Evolutionary conservation across 108 stramenopile species (phyloP), one percentile per base, ranked within the genome.

Genomic region (Nitzschia sp.): DNA sequence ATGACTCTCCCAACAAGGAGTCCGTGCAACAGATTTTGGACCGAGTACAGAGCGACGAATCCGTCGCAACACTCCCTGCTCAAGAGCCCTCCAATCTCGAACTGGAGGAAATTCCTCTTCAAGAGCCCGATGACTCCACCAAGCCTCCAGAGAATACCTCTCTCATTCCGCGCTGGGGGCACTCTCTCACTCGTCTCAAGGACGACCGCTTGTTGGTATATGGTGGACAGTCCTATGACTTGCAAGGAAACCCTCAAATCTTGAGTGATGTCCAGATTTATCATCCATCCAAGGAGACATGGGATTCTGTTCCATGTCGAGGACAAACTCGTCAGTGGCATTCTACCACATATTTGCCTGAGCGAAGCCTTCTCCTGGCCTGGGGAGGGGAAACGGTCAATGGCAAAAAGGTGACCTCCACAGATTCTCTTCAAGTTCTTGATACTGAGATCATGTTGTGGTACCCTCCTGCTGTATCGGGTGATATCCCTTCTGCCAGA

Each of bases 381-480:
- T 94, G 91, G 76, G 92, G 92, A 24, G 92, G 92, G 0, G 90
- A 91, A 62, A 64, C 81, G 10, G 54, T 51, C 46, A 54, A 71
- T 50, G 22, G 11, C 11, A 59, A 70, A 24, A 76, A 76, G 44
- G 57, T 58, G 0, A 59, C 65, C 53, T 70, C 69, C 25, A 76
- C 60, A 21, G 64, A 70, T 24, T 62, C 63, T 39, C 46, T 48
- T 42, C 82, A 85, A 83, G 88, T 89, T 3, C 72, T 94, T 20
- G 92, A 91, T 70, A 81, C 80, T 7, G 92, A 94, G 48, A 91
- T 90, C 62, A 88, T 85, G 88, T 66, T 88, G n/a, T 76, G 75
- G 75, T 76, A 76, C 41, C 75, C 75, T 8, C 75, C 75, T 6
- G 75, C 75, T 17, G 69, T 60, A 0, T 81, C 85, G 17, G 91